Evolutionary conservation across 164 flowering plant genomes (phyloP).

Genomic region (Platanus orientalis): DNA sequence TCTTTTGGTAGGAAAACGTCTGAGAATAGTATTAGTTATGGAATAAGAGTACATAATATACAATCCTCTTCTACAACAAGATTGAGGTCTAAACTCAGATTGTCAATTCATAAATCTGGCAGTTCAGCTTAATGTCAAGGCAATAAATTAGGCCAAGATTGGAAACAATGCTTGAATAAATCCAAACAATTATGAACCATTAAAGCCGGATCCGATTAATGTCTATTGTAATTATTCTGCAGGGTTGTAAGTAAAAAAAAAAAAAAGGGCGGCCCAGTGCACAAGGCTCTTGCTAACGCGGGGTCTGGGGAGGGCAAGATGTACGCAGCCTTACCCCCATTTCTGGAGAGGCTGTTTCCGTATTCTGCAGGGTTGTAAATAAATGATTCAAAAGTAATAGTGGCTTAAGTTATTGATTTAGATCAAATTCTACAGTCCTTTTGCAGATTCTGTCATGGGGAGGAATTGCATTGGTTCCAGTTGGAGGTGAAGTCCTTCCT

Average conservation of each 20-base stretch:
- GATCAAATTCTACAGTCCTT: slow-evolving; percentile 39
- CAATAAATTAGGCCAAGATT: too few species aligned
- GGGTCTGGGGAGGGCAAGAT: too few species aligned
- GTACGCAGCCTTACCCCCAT: too few species aligned
- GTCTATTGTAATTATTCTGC: not conserved
- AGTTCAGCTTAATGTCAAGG: too few species aligned
- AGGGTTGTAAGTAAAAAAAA: not conserved
- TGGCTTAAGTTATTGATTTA: slow-evolving; percentile 14
- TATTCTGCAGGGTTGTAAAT: not conserved
- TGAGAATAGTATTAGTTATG: too few species aligned
- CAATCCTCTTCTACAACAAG: too few species aligned
- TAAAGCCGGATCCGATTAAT: not conserved
- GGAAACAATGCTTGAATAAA: not conserved
- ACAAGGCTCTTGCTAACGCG: too few species aligned
- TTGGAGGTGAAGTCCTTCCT: slow-evolving; percentile 44
- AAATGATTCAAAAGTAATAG: not conserved
- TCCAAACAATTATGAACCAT: not conserved
- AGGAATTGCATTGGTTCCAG: slow-evolving; percentile 50
- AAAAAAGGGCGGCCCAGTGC: too few species aligned
- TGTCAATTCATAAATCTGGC: not conserved
- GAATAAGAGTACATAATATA: too few species aligned
- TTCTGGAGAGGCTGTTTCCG: too few species aligned
- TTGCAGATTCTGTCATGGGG: slow-evolving; percentile 88
- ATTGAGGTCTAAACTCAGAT: too few species aligned
- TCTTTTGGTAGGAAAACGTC: too few species aligned